Base-by-base conservation (phyloP, 176 grass and related monocot genomes). In the Dendrocalamus sinicus region DNA sequence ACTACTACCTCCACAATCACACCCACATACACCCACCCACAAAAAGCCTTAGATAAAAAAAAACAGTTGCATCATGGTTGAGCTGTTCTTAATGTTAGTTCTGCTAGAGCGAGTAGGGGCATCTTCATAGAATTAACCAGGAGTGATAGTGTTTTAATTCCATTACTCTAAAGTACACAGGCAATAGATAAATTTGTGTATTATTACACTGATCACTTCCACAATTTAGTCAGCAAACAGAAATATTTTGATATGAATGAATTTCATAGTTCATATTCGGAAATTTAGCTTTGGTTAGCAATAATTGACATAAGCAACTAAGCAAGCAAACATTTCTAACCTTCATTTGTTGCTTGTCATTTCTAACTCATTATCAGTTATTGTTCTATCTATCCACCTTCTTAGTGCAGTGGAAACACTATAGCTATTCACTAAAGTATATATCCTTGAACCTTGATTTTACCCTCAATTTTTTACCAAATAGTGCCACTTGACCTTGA, bases 401-500 rank as follows among this genome's bases (percentile, higher is more conserved):
- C 44, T 11, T 44, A 23, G 4, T 82, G 45, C 24, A 41, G 39
- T 63, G 9, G 51, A 44, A 78, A 72, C 32, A 47, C 11, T 72
- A 47, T 57, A n/a, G 22, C 26, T 26, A 39, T 19, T 4, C 26
- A 26, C 55, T 17, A 7, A 20, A 54, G 1, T 35, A 11, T 24
- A 20, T 35, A 75, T 24, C 45, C 46, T 63, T 90, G 9, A 44
- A 39, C 46, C 46, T 15, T 43, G 12, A 58, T 54, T 75, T 73
- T 35, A 4, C 5, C 12, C 15, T 35, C 9, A 48, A 12, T 12
- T 82, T 73, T 73, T 64, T 75, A 53, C 6, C 12, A 71, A 54
- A 77, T 78, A 77, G 20, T 67, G 3, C 32, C 37, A 10, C 51
- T 80, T 40, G 75, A 89, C 19, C 35, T 77, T 74, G 2, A 70